A percentile compares a stretch with the other conserved stretches of the same genome.
phyloP scores from a whole-genome alignment of 1,139 yeast genomes.

The Pneumocystis oryctolagi region DNA sequence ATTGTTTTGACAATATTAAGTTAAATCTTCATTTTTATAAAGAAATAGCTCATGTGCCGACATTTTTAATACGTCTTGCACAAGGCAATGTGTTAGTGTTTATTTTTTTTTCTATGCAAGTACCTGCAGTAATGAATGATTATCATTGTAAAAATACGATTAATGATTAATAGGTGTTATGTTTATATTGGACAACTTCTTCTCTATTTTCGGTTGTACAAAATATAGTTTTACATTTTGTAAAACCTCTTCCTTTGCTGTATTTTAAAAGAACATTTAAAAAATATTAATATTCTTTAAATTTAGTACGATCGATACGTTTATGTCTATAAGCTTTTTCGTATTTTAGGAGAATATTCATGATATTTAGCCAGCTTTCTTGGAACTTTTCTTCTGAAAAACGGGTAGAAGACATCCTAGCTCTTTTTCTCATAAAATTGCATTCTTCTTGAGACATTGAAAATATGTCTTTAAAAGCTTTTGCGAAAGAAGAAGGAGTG shows the following conservation, averaged over 20 bases:
- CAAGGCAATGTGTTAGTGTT: not conserved
- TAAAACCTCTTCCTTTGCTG: not conserved
- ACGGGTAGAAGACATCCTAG: not conserved
- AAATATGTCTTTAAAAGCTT: constrained; percentile 7
- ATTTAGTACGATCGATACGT: not conserved
- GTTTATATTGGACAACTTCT: not conserved
- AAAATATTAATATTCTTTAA: not conserved
- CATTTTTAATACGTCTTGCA: not conserved
- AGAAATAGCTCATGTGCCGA: not conserved
- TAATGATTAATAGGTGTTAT: not conserved
- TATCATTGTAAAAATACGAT: not conserved
- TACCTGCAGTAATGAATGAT: not conserved
- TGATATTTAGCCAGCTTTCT: not conserved
- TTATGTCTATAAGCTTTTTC: not conserved
- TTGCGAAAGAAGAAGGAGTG: constrained; percentile 8
- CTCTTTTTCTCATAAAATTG: not conserved
- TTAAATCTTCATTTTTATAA: not conserved
- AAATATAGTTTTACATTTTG: not conserved
- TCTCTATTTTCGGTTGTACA: not conserved
- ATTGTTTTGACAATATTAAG: not conserved
- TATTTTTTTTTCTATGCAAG: not conserved
- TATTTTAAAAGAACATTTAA: not conserved
- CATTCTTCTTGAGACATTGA: not conserved
- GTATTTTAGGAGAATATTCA: constrained; percentile 1
- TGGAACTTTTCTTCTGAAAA: not conserved